Evolutionary conservation across 2,329 filamentous ascomycete species (phyloP).

Genomic region (Penicillium janthinellum): DNA sequence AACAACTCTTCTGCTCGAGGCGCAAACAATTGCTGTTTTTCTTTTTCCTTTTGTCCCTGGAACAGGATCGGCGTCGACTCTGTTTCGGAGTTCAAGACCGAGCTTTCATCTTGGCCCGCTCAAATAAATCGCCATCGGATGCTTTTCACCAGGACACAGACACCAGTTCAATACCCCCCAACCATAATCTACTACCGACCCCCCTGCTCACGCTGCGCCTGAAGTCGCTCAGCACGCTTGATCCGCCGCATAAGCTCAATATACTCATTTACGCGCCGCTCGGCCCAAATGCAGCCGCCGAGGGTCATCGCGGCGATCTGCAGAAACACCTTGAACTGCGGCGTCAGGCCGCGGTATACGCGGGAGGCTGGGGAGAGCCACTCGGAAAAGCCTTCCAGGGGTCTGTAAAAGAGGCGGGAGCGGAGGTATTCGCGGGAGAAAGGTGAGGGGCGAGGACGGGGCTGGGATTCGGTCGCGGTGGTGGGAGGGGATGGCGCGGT

Average conservation of each 20-base stretch:
- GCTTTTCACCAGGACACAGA: too few species aligned
- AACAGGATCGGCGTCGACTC: neutral
- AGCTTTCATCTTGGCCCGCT: too few species aligned
- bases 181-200: slow-evolving; percentile 9
- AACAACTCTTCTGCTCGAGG: neutral
- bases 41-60: neutral
- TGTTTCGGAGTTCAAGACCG: neutral
- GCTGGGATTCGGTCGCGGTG: slow-evolving; percentile 21
- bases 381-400: slow-evolving; percentile 52
- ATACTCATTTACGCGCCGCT: slow-evolving; percentile 49
- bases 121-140: too few species aligned
- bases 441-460: slow-evolving; percentile 25
- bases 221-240: slow-evolving; percentile 44
- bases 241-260: slow-evolving; percentile 45
- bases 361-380: slow-evolving; percentile 48
- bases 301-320: slow-evolving; percentile 52
- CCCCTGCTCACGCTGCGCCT: slow-evolving; percentile 31
- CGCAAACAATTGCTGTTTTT: neutral
- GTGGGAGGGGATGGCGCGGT: slow-evolving; percentile 32
- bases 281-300: slow-evolving; percentile 53
- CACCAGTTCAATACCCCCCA: too few species aligned
- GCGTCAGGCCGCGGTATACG: slow-evolving; percentile 51
- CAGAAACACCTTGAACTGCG: slow-evolving; percentile 54
- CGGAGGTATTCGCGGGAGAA: slow-evolving; percentile 36
- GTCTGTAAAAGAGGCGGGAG: slow-evolving; percentile 40